These are phyloP conservation scores for Ophiocordyceps camponoti-leonardi DNA, from an alignment of 2,329 filamentous ascomycete species.

Conservation along the genomic window DNA sequence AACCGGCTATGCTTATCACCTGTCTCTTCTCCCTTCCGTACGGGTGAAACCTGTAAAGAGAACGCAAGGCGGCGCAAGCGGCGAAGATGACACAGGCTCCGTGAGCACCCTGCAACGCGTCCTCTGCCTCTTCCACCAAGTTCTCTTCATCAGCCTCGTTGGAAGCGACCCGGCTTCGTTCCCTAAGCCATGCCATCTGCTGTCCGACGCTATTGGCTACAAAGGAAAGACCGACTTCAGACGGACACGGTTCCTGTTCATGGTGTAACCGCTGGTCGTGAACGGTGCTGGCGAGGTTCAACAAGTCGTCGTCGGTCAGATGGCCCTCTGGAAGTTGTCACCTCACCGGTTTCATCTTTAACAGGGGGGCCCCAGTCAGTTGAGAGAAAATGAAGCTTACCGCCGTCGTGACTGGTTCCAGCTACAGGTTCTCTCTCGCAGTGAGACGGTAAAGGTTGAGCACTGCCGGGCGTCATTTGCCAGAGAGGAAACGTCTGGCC, in stretches of 20 bases:
- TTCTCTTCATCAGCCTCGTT: background rate
- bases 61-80: background rate
- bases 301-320: background rate
- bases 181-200: background rate
- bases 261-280: background rate
- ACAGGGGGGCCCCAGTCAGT: no score
- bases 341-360: background rate
- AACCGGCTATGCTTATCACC: background rate
- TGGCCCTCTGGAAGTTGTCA: background rate
- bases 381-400: no score
- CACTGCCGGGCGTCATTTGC: background rate
- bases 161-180: background rate
- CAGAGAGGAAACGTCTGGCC: background rate
- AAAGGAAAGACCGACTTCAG: background rate
- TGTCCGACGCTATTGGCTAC: background rate
- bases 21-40: background rate
- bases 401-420: background rate
- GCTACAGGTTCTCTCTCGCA: background rate
- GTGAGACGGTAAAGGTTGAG: background rate
- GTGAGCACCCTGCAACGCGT: background rate
- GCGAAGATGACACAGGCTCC: background rate
- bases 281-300: background rate
- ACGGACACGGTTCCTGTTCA: background rate
- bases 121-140: background rate
- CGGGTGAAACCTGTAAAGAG: background rate